Base-by-base conservation (phyloP, 148 eudicot species). In the Arctostaphylos glauca region DNA sequence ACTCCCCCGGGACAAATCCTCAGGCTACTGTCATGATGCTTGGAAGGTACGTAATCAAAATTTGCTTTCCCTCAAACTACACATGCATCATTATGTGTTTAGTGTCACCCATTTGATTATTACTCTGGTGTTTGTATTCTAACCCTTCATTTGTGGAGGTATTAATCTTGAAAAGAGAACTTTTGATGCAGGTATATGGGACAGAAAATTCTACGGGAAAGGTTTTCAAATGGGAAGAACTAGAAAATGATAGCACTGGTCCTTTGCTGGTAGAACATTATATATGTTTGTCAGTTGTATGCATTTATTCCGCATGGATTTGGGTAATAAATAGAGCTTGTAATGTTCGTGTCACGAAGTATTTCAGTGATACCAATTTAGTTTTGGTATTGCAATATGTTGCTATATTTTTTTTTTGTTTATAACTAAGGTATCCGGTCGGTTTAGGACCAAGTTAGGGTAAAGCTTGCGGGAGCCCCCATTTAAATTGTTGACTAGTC, bases 21-120 rank as follows among this genome's bases (percentile, higher is more conserved):
- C 94, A 89, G 74, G 93, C 92, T 4, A 90, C 94, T n/a, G 86
- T 92, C 46, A 90, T 92, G 94, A 92, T 92, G 94, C 92, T 92
- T 38, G 99, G 99, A 80, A 94, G 98, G 96, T 93, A 89, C n/a
- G n/a, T n/a, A n/a, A n/a, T n/a, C n/a, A 47, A 3, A 47, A 2
- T 47, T 47, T 47, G 5, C 49, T 47, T 47, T 47, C 5, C 5
- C 5, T 47, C 49, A 47, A 47, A 47, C 3, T 3, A 47, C 5
- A 47, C 49, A 47, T 47, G 5, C 5, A 47, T 3, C 3, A 47
- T 47, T 3, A 47, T 47, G 49, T 47, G 49, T 2, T 47, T 47
- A 47, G 3, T 47, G 5, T 47, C 49, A 47, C 5, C 49, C n/a
- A n/a, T n/a, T n/a, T n/a, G n/a, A n/a, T n/a, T n/a, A n/a, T n/a